phyloP scores from a whole-genome alignment of 345 rosid species.

The Pelargonium nanum region DNA sequence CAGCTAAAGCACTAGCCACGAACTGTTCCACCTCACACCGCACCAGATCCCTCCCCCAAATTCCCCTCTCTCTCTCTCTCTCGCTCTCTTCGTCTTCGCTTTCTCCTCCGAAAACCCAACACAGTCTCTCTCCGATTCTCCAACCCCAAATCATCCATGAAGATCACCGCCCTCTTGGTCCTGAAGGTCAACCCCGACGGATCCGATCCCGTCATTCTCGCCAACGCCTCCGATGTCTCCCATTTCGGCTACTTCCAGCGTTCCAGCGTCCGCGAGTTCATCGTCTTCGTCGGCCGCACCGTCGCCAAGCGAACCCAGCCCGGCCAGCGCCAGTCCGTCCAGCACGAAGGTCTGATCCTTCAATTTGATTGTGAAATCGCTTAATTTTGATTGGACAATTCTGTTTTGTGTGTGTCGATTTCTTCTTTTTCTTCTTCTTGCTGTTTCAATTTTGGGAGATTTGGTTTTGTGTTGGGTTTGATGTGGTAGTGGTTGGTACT shows the following conservation, averaged over 20 bases:
- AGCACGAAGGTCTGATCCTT: slow-evolving; percentile 58
- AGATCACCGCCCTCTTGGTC: slow-evolving; percentile 84
- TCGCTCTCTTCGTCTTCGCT: background rate
- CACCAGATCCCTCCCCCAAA: background rate
- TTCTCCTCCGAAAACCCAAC: background rate
- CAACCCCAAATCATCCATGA: slow-evolving; percentile 28
- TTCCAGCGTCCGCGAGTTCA: slow-evolving; percentile 73
- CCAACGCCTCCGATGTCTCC: slow-evolving; percentile 67
- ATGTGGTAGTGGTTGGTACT: background rate
- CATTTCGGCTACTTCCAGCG: slow-evolving; percentile 88
- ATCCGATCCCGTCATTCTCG: slow-evolving; percentile 57
- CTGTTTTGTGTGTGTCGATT: background rate
- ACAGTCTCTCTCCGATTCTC: background rate
- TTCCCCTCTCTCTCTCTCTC: too few relatives aligned
- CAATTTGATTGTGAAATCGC: background rate
- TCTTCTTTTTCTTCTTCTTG: background rate
- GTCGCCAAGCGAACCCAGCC: slow-evolving; percentile 86
- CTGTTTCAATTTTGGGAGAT: background rate
- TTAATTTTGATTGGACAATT: too few relatives aligned
- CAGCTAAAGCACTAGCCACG: too few relatives aligned
- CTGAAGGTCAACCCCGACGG: slow-evolving; percentile 57
- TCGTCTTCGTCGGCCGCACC: slow-evolving; percentile 80
- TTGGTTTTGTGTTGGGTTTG: background rate
- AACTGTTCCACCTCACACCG: background rate
- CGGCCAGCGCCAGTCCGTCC: slow-evolving; percentile 83